These are phyloP conservation scores for Teunomyces gatunensis DNA, from an alignment of 805 yeast genomes.

Conservation along the genomic window DNA sequence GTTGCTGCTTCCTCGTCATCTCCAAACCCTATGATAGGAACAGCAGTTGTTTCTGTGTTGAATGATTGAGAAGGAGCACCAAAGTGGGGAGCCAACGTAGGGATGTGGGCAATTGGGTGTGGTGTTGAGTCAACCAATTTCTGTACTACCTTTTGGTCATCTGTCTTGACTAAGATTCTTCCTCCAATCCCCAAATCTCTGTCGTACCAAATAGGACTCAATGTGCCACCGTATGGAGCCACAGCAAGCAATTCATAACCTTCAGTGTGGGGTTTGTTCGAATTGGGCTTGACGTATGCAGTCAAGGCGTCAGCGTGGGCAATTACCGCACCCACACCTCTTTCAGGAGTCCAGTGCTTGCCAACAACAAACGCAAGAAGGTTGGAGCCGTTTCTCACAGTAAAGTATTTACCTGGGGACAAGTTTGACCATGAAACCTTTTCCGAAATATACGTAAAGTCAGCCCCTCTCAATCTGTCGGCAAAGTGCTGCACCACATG, in stretches of 20 bases:
- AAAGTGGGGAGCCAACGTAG: conserved; percentile 85
- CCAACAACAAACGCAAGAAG: conserved; percentile 73
- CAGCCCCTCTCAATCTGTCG: conserved; percentile 48
- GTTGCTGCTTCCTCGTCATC: conserved; percentile 47
- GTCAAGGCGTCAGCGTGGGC: conserved; percentile 76
- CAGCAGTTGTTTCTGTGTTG: conserved; percentile 72
- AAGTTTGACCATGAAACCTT: conserved; percentile 50
- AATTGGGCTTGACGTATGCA: conserved; percentile 67
- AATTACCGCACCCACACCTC: conserved; percentile 69
- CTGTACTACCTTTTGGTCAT: conserved; percentile 33
- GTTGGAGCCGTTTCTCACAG: conserved; percentile 65
- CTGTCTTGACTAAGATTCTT: conserved; percentile 52
- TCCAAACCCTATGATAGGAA: conserved; percentile 69
- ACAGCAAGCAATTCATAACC: conserved; percentile 80
- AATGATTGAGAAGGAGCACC: conserved; percentile 66
- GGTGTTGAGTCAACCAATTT: conserved; percentile 58
- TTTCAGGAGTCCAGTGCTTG: conserved; percentile 56
- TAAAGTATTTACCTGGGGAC: conserved; percentile 59
- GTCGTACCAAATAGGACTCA: conserved; percentile 70
- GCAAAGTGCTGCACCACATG: conserved; percentile 63
- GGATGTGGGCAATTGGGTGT: conserved; percentile 74
- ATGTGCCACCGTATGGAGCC: conserved; percentile 79
- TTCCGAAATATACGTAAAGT: conserved; percentile 67
- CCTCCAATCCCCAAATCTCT: conserved; percentile 88
- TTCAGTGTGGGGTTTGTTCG: conserved; percentile 57